These are phyloP conservation scores for Microdochium bolleyi DNA, from an alignment of 2,329 filamentous ascomycete genomes.

Conservation along the genomic window DNA sequence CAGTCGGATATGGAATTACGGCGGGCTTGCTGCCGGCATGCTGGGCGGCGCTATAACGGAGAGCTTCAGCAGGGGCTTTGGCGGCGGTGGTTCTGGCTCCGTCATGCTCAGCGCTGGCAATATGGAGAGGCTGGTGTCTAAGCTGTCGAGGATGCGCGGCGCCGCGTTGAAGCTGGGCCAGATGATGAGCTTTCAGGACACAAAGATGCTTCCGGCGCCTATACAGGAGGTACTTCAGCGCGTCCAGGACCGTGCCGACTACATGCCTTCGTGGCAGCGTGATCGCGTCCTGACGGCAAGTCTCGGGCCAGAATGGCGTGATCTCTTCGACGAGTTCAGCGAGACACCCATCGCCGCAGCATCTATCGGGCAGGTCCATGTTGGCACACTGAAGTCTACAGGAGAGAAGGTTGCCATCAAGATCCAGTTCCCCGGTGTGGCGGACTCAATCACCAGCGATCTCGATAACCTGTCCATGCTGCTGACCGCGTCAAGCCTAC, in stretches of 20 bases:
- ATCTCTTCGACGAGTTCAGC: conserved; percentile 76
- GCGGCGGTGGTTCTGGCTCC: conserved; percentile 60
- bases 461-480: conserved; percentile 88
- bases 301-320: conserved; percentile 76
- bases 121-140: conserved; percentile 86
- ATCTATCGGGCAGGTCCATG: conserved; percentile 94
- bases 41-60: conserved; percentile 86
- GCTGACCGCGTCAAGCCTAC: conserved; percentile 78
- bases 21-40: conserved; percentile 90
- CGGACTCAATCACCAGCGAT: conserved; percentile 92
- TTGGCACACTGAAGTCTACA: conserved; percentile 68
- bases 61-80: conserved; percentile 70
- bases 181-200: conserved; percentile 97
- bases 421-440: conserved; percentile 94
- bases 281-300: conserved; percentile 75
- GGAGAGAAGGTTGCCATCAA: conserved; percentile 83
- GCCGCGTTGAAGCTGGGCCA: conserved; percentile 96
- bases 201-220: conserved; percentile 82
- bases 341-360: conserved; percentile 91
- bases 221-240: conserved; percentile 88
- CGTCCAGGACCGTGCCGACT: conserved; percentile 93
- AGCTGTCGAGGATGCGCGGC: conserved; percentile 91
- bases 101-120: conserved; percentile 83
- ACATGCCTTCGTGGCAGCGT: conserved; percentile 93
- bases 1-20: conserved; percentile 88